Percentiles rank a stretch among this genome's conserved stretches.
These are phyloP conservation scores for Mayamaea pseudoterrestris DNA, from an alignment of 108 stramenopile genomes.

Conservation along the genomic window DNA sequence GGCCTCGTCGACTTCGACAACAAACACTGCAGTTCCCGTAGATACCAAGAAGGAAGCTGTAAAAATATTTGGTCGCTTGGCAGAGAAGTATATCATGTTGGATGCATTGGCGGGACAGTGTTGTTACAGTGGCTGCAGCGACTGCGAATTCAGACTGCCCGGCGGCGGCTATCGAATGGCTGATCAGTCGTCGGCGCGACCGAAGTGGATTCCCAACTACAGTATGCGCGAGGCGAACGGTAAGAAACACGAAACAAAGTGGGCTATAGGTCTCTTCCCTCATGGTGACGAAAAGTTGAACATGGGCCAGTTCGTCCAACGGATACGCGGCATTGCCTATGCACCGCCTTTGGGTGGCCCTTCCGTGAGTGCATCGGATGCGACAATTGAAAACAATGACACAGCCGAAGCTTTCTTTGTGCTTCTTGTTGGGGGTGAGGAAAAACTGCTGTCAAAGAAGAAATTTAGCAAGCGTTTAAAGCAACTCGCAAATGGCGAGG, in stretches of 20 bases:
- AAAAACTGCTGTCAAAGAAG: constrained; percentile 43
- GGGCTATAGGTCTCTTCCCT: constrained; percentile 50
- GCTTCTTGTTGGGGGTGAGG: constrained; percentile 48
- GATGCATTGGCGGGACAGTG: constrained; percentile 72
- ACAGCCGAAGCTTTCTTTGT: constrained; percentile 44
- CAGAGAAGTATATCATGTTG: constrained; percentile 81
- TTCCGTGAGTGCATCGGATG: constrained; percentile 39
- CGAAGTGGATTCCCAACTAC: constrained; percentile 79
- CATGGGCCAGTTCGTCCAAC: constrained; percentile 49
- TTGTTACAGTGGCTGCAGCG: constrained; percentile 68
- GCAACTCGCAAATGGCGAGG: constrained; percentile 46
- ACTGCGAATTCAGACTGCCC: constrained; percentile 58
- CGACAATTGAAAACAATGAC: constrained; percentile 38
- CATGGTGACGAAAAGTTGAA: constrained; percentile 44
- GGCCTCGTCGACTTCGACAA: too few species aligned
- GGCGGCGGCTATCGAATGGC: constrained; percentile 77
- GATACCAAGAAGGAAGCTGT: constrained; percentile 78
- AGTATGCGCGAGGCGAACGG: constrained; percentile 40
- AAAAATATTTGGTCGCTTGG: constrained; percentile 69
- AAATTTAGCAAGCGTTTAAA: constrained; percentile 56
- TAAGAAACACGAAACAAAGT: constrained; percentile 67
- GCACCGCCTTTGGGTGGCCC: constrained; percentile 70
- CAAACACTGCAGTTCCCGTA: too few species aligned
- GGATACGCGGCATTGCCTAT: constrained; percentile 36
- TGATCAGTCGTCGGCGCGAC: constrained; percentile 59